Conservation (phyloP, 1,284 basidiomycete genomes). For the Ceratobasidium sp. region DNA sequence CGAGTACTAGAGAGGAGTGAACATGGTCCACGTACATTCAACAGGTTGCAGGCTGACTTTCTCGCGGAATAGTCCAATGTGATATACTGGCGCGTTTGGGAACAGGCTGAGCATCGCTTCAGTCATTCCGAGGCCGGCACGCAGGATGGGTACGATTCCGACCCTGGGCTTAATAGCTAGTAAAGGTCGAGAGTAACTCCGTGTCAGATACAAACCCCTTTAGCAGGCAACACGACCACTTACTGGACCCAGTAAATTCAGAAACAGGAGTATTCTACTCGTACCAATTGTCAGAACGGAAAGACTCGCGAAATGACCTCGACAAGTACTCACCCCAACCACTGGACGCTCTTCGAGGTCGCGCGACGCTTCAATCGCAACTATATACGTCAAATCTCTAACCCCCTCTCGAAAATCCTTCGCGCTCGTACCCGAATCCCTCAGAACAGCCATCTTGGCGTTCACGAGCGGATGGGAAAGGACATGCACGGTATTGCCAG, state of each 20-base stretch:
- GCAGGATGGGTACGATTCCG: conserved; percentile 89
- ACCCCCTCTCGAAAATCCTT: conserved; percentile 85
- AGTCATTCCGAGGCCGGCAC: conserved; percentile 94
- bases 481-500: conserved; percentile 59
- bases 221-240: neutral
- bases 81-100: conserved; percentile 88
- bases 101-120: conserved; percentile 85
- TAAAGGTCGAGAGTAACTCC: too few relatives aligned
- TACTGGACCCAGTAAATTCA: conserved; percentile 65
- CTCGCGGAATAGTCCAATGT: conserved; percentile 90
- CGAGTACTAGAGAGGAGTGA: neutral
- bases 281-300: neutral
- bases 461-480: conserved; percentile 78
- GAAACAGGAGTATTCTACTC: conserved; percentile 67
- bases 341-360: conserved; percentile 69
- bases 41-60: conserved; percentile 91
- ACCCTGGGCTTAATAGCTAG: conserved; percentile 75
- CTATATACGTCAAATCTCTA: conserved; percentile 72
- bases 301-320: neutral
- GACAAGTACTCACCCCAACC: conserved; percentile 61
- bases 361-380: conserved; percentile 80
- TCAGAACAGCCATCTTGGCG: conserved; percentile 75
- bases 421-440: conserved; percentile 68
- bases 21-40: conserved; percentile 68
- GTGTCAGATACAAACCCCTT: neutral